A percentile compares a stretch with the other conserved stretches of the same genome.
Conservation (phyloP, 2,329 filamentous ascomycete species). For the Fusarium haematococcum region DNA sequence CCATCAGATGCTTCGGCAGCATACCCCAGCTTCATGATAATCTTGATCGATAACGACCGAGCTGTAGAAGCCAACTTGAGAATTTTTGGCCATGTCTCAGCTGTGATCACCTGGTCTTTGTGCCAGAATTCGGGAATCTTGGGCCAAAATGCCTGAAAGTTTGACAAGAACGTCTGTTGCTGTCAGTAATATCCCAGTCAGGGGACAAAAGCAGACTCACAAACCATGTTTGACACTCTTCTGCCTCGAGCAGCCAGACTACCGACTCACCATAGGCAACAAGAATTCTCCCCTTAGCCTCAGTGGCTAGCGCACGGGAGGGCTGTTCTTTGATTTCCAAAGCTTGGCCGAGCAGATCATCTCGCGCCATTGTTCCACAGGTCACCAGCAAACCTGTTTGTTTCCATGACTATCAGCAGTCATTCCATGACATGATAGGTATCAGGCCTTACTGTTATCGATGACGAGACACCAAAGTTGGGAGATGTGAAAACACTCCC, state of each 20-base stretch:
- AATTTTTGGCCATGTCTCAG: slow-evolving; percentile 46
- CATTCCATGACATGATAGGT: background rate
- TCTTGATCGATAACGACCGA: slow-evolving; percentile 30
- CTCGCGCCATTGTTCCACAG: slow-evolving; percentile 53
- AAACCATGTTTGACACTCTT: slow-evolving; percentile 60
- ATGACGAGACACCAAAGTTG: slow-evolving; percentile 62
- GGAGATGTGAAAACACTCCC: slow-evolving; percentile 59
- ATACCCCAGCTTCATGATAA: slow-evolving; percentile 42
- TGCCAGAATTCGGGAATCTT: slow-evolving; percentile 51
- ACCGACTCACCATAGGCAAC: slow-evolving; percentile 51
- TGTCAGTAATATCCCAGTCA: slow-evolving; percentile 6
- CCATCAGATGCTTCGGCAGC: background rate
- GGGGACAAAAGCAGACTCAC: slow-evolving; percentile 44
- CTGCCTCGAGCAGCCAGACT: slow-evolving; percentile 53
- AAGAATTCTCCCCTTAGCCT: slow-evolving; percentile 44
- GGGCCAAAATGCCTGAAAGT: slow-evolving; percentile 59
- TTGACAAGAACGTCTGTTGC: slow-evolving; percentile 51
- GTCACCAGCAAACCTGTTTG: slow-evolving; percentile 54
- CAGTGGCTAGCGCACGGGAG: slow-evolving; percentile 28
- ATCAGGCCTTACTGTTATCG: slow-evolving; percentile 52
- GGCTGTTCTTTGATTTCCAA: slow-evolving; percentile 49
- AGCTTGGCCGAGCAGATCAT: slow-evolving; percentile 48
- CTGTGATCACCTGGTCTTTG: slow-evolving; percentile 44
- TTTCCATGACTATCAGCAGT: slow-evolving; percentile 1
- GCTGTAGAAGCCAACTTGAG: slow-evolving; percentile 42